Conservation (phyloP, 2,329 filamentous ascomycete species). For the Penicillium sp. region DNA sequence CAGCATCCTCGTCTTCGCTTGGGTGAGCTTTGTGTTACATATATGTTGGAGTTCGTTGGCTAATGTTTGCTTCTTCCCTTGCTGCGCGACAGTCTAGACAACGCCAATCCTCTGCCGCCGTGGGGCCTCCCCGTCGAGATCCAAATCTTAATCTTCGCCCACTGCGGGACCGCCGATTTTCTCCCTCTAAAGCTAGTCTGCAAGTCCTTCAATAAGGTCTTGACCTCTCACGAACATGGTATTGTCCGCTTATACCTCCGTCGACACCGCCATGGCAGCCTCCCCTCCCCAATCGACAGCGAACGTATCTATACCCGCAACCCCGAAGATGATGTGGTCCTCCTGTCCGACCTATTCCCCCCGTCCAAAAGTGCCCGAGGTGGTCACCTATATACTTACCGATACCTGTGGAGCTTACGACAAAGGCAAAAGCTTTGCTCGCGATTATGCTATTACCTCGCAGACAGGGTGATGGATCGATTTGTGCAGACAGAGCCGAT, state of each 20-base stretch:
- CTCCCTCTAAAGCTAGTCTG: constrained; percentile 40
- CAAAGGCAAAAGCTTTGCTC: constrained; percentile 41
- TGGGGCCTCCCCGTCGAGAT: constrained; percentile 46
- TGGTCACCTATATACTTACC: constrained; percentile 42
- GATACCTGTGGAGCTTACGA: constrained; percentile 39
- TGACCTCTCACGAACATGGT: constrained; percentile 38
- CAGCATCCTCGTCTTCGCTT: constrained; percentile 25
- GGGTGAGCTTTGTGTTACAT: constrained; percentile 19
- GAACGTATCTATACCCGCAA: constrained; percentile 40
- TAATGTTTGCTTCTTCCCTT: constrained; percentile 3
- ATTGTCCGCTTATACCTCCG: constrained; percentile 45
- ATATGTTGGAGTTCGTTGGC: not conserved
- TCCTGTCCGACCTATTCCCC: constrained; percentile 45
- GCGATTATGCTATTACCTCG: constrained; percentile 41
- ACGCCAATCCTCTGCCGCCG: constrained; percentile 24
- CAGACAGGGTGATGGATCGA: constrained; percentile 42
- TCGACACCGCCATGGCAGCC: constrained; percentile 42
- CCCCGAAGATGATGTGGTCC: constrained; percentile 44
- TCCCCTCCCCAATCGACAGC: constrained; percentile 39
- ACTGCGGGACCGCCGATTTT: constrained; percentile 40
- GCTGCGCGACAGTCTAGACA: constrained; percentile 19
- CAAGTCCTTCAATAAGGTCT: constrained; percentile 36
- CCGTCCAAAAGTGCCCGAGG: constrained; percentile 37
- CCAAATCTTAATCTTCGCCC: constrained; percentile 42
- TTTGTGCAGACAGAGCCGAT: constrained; percentile 34